These are phyloP conservation scores for Fusarium subtropicale DNA, from an alignment of 2,329 filamentous ascomycete genomes.

Conservation along the genomic window DNA sequence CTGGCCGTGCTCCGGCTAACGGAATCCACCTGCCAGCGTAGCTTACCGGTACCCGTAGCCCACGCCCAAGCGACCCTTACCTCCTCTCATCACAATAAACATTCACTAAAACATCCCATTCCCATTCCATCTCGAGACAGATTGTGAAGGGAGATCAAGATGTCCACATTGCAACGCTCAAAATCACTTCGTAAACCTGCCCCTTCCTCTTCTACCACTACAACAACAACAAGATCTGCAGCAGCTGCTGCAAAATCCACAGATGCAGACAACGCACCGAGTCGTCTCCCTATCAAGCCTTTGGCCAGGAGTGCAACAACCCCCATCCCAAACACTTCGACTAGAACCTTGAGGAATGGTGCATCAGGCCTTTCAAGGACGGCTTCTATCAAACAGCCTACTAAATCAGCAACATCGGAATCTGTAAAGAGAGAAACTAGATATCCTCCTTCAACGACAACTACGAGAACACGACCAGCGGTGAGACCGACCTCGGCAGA, in stretches of 20 bases:
- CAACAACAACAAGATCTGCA: background rate
- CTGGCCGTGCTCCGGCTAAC: constrained; percentile 24
- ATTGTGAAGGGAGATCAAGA: constrained; percentile 39
- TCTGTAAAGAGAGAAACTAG: constrained; percentile 44
- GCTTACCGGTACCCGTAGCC: constrained; percentile 30
- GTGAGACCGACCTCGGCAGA: constrained; percentile 51
- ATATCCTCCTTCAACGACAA: constrained; percentile 52
- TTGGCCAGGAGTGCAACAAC: constrained; percentile 51
- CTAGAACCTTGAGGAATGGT: constrained; percentile 38
- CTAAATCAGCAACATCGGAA: constrained; percentile 27
- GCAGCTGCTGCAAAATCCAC: constrained; percentile 21
- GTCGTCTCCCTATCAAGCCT: constrained; percentile 63
- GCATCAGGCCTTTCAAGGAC: constrained; percentile 35
- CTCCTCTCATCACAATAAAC: constrained; percentile 30
- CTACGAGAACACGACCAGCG: constrained; percentile 46
- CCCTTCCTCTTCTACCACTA: constrained; percentile 30
- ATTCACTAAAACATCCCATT: constrained; percentile 28
- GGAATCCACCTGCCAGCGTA: constrained; percentile 5
- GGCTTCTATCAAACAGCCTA: constrained; percentile 42
- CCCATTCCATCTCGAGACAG: constrained; percentile 1
- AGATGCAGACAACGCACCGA: constrained; percentile 56
- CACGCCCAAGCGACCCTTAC: constrained; percentile 38
- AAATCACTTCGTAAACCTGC: constrained; percentile 62
- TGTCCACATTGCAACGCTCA: constrained; percentile 60
- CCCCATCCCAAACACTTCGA: constrained; percentile 31